Percentiles rank a stretch among this genome's conserved stretches.
Conservation (phyloP, 2,329 filamentous ascomycete genomes). For the Trichoderma oligosporum region DNA sequence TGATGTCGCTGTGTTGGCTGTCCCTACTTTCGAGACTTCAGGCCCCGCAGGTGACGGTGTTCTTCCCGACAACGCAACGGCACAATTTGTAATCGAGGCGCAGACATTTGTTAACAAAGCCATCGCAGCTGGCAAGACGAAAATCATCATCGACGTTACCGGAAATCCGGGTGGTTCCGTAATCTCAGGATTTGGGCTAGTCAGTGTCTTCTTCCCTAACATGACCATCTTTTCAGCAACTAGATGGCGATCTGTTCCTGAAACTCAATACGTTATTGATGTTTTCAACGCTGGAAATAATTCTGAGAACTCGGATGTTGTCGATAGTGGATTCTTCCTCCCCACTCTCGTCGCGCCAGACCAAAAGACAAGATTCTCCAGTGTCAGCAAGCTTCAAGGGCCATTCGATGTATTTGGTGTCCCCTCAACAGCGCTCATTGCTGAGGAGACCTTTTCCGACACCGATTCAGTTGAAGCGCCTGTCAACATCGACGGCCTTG, state of each 20-base stretch:
- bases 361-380: not conserved
- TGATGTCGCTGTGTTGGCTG: constrained; percentile 6
- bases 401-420: not conserved
- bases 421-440: not conserved
- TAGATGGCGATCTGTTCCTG: constrained; percentile 16
- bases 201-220: constrained; percentile 39
- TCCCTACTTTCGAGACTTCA: not conserved
- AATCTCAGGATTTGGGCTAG: constrained; percentile 45
- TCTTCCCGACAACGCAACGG: not conserved
- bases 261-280: not conserved
- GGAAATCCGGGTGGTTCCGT: constrained; percentile 57
- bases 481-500: constrained; percentile 7
- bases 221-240: constrained; percentile 10
- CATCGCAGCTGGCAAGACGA: constrained; percentile 27
- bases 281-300: not conserved
- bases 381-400: not conserved
- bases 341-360: not conserved
- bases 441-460: not conserved
- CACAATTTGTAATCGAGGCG: constrained; percentile 25
- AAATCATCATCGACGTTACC: constrained; percentile 61
- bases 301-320: not conserved
- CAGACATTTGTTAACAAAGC: constrained; percentile 44
- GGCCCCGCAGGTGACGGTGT: not conserved
- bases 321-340: not conserved
- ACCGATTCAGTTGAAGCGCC: constrained; percentile 19